These are phyloP conservation scores for Truncatella angustata DNA, from an alignment of 2,329 filamentous ascomycete species.

Conservation along the genomic window DNA sequence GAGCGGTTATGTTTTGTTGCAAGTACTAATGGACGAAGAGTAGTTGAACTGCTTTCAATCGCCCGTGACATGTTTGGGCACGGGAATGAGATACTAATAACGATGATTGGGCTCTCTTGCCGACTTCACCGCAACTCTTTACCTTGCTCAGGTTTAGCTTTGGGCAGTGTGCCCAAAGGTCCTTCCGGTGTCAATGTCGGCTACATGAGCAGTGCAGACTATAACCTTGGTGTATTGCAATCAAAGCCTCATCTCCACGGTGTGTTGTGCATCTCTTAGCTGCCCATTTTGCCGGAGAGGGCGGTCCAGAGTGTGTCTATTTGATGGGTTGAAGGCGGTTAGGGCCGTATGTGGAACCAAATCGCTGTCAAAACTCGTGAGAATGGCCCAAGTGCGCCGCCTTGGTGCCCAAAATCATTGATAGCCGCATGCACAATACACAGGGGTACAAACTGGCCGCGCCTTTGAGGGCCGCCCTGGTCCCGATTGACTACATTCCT, in stretches of 20 bases:
- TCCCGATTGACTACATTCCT: background rate
- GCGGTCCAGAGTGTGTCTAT: background rate
- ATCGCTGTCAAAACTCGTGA: background rate
- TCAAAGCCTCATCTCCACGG: background rate
- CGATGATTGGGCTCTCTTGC: background rate
- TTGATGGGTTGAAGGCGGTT: background rate
- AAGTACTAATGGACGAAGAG: background rate
- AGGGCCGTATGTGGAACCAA: slow-evolving; percentile 2
- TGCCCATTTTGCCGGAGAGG: background rate
- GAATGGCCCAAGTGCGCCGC: background rate
- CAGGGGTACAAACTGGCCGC: background rate
- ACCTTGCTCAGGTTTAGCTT: background rate
- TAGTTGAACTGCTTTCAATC: background rate
- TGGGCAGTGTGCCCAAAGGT: background rate
- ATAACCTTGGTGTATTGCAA: background rate
- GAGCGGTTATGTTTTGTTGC: background rate
- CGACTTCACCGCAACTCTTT: slow-evolving; percentile 1
- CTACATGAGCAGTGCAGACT: background rate
- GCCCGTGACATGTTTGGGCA: background rate
- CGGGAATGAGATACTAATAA: background rate
- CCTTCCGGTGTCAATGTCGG: background rate
- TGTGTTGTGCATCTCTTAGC: background rate
- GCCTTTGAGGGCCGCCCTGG: slow-evolving; percentile 1
- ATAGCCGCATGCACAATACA: slow-evolving; percentile 1
- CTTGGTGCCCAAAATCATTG: slow-evolving; percentile 8